Evolutionary conservation across 768 basidiomycete genomes (phyloP), one percentile per base, ranked within the genome.

Genomic region (Boletus rubropictus): DNA sequence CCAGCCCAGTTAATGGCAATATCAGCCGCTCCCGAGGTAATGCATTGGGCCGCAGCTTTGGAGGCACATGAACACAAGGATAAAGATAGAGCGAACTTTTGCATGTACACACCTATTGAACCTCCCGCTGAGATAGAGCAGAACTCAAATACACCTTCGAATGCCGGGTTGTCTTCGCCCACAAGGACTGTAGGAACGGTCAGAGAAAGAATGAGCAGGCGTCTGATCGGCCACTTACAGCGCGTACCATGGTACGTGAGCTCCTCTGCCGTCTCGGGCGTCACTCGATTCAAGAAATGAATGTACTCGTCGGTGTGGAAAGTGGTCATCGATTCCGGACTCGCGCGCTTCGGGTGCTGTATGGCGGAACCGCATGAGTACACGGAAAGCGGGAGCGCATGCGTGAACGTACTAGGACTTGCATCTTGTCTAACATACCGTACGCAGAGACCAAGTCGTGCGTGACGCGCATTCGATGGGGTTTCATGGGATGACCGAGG

Each of bases 301-400:
- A 99, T 78, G 68, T 96, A 99, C 76, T 99, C 96, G 71, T 99
- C 96, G 18, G 95, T 92, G 66, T 99, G 96, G 68, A 98, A 99
- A 10, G 84, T 71, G n/a, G 89, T 86, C 87, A 99, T 87, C 20
- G 79, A 76, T 58, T 82, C 77, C 12, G 84, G 78, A 0, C 80
- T 75, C 4, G 89, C 82, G 17, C 89, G 75, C 54, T 73, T 77
- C 5, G 91, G 83, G 59, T 74, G 76, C 87, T 89, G 58, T 2
- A 9, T n/a, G n/a, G 9, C 24, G 14, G 17, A 21, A n/a, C 29
- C 37, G 29, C 18, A 31, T 46, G n/a, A 45, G 46, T 11, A 20
- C 15, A 21, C 20, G 14, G 21, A 25, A 17, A 25, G 35, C 4
- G 7, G 8, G n/a, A 9, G 7, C 1, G 36, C 2, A 21, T 4